phyloP scores from a whole-genome alignment of 495 filamentous ascomycete genomes.

The Polyplosphaeria fusca region DNA sequence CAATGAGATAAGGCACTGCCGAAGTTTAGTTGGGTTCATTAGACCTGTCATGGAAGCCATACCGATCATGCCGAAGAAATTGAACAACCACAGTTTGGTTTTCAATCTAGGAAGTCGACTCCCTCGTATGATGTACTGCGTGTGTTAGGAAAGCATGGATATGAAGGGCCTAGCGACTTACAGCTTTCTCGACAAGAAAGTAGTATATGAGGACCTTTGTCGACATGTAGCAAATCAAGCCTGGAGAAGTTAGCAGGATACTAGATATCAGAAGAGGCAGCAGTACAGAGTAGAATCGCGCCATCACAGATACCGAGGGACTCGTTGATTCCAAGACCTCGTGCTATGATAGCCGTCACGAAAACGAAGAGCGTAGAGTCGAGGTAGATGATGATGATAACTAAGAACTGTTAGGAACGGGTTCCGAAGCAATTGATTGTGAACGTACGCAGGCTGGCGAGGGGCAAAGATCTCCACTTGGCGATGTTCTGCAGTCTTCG shows the following conservation, averaged over 20 bases:
- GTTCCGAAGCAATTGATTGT: background rate
- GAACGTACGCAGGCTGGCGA: constrained; percentile 49
- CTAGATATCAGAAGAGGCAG: background rate
- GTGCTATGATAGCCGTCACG: constrained; percentile 49
- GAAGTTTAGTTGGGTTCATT: background rate
- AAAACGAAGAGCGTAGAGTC: constrained; percentile 53
- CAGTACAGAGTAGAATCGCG: constrained; percentile 50
- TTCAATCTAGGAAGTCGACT: constrained; percentile 44
- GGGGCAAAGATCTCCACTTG: constrained; percentile 46
- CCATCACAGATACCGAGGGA: constrained; percentile 46
- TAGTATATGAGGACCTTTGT: constrained; percentile 56
- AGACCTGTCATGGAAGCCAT: constrained; percentile 1
- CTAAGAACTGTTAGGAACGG: constrained; percentile 28
- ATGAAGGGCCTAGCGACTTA: constrained; percentile 32
- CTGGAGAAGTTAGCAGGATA: background rate
- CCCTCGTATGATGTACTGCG: constrained; percentile 49
- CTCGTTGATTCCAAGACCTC: constrained; percentile 48
- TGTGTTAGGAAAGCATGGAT: background rate
- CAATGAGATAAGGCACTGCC: constrained; percentile 46
- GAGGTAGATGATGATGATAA: constrained; percentile 51
- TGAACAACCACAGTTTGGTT: constrained; percentile 52
- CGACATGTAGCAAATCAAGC: constrained; percentile 48
- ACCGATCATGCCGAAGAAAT: constrained; percentile 54
- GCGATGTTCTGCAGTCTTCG: constrained; percentile 36
- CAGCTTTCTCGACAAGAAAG: constrained; percentile 54